phyloP scores from a whole-genome alignment of 768 basidiomycete genomes.

The Candolleomyces efflorescens region DNA sequence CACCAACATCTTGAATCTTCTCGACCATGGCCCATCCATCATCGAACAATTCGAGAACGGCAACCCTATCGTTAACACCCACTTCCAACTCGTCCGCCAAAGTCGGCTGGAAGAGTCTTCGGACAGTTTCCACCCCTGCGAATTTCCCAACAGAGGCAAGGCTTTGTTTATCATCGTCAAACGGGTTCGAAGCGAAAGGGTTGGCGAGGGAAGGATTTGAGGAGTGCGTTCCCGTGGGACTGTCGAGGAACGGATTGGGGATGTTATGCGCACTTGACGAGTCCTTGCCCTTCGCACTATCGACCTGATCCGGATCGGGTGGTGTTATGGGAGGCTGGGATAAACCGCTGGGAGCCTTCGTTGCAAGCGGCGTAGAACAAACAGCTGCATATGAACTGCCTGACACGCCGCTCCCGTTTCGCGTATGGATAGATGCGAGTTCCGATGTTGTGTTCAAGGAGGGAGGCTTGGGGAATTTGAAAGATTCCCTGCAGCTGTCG shows the following conservation, averaged over 20 bases:
- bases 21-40: slow-evolving; percentile 72
- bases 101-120: slow-evolving; percentile 53
- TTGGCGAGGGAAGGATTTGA: not conserved
- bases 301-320: not conserved
- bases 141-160: slow-evolving; percentile 20
- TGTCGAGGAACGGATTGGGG: slow-evolving; percentile 6
- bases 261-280: not conserved
- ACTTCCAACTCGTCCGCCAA: slow-evolving; percentile 60
- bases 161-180: slow-evolving; percentile 4
- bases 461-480: slow-evolving; percentile 66
- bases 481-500: slow-evolving; percentile 60
- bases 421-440: slow-evolving; percentile 3
- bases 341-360: not conserved
- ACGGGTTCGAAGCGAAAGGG: slow-evolving; percentile 23
- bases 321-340: not conserved
- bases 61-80: slow-evolving; percentile 45
- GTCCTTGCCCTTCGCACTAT: not conserved
- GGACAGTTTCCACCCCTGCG: slow-evolving; percentile 43
- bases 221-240: not conserved
- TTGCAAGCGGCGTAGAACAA: not conserved
- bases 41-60: slow-evolving; percentile 52
- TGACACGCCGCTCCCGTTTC: not conserved
- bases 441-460: slow-evolving; percentile 11
- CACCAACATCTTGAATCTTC: slow-evolving; percentile 23
- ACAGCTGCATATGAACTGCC: not conserved